Evolutionary conservation across 139 green algal genomes (phyloP), one percentile per base, ranked within the genome.

Genomic region (Edaphochlamys debaryana): DNA sequence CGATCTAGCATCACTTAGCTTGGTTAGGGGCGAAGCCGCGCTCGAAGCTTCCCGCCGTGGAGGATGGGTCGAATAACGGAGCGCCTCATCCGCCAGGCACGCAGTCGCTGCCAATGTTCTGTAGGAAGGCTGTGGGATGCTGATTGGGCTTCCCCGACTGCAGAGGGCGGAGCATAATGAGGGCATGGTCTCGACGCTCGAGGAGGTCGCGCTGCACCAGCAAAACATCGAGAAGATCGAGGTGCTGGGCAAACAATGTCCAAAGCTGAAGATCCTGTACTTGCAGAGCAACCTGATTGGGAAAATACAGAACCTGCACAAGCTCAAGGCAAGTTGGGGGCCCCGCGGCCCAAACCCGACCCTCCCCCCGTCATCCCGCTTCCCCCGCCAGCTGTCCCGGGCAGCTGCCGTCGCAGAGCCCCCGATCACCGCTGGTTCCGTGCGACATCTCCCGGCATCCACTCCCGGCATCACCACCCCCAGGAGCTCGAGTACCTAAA

Each of bases 401-500:
- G n/a, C n/a, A n/a, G n/a, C n/a, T n/a, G n/a, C n/a, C n/a, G n/a
- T n/a, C n/a, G n/a, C n/a, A n/a, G n/a, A n/a, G n/a, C n/a, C n/a
- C n/a, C n/a, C n/a, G n/a, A n/a, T n/a, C n/a, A n/a, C n/a, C n/a
- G n/a, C n/a, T n/a, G n/a, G n/a, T n/a, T n/a, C n/a, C n/a, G n/a
- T n/a, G n/a, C n/a, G n/a, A n/a, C n/a, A n/a, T n/a, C n/a, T n/a
- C n/a, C n/a, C n/a, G n/a, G n/a, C n/a, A n/a, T n/a, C n/a, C n/a
- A n/a, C n/a, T n/a, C n/a, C n/a, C n/a, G n/a, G n/a, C n/a, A n/a
- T n/a, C n/a, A n/a, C n/a, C n/a, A n/a, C n/a, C n/a, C n/a, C n/a
- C 94, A 99, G 95, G 91, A 97, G 48, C 91, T 99, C 71, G 81
- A 97, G 85, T 96, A 98, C 76, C 74, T 98, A 13, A 99, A 99